These are phyloP conservation scores for Heliamphora exappendiculata DNA, from an alignment of 148 eudicot species.

Conservation along the genomic window DNA sequence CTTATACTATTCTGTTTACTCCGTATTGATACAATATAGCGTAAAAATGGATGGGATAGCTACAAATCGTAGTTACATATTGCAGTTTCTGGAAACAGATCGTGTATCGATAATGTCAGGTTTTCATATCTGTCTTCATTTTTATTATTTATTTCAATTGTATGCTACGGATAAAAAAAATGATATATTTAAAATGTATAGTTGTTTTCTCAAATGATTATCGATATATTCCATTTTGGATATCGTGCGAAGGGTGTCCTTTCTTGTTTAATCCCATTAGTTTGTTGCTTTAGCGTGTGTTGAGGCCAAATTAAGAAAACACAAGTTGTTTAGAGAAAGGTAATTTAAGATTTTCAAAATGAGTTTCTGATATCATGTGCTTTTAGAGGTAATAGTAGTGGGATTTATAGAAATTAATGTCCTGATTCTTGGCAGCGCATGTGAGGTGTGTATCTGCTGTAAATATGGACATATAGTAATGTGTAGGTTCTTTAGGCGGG, in stretches of 20 bases:
- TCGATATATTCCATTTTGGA: background rate
- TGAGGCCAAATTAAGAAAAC: background rate
- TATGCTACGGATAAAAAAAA: too few relatives aligned
- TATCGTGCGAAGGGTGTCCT: background rate
- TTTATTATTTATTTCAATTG: too few relatives aligned
- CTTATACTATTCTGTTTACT: background rate
- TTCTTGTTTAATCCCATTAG: background rate
- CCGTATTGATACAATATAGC: background rate
- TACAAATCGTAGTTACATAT: background rate
- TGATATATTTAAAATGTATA: background rate
- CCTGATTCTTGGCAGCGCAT: slow-evolving; percentile 62
- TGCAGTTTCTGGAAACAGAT: background rate
- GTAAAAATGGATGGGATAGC: background rate
- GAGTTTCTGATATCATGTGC: background rate
- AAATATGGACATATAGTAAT: slow-evolving; percentile 55
- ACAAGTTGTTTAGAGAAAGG: background rate
- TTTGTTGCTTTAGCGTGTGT: background rate
- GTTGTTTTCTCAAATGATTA: background rate
- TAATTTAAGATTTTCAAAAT: background rate
- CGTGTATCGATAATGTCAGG: background rate
- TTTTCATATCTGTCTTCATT: background rate
- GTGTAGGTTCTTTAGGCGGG: slow-evolving; percentile 60
- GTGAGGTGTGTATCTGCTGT: slow-evolving; percentile 46
- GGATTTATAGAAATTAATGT: slow-evolving; percentile 16
- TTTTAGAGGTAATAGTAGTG: background rate